Evolutionary conservation across 1,139 yeast genomes (phyloP), one percentile per base, ranked within the genome.

Genomic region (Scheffersomyces illinoinensis): DNA sequence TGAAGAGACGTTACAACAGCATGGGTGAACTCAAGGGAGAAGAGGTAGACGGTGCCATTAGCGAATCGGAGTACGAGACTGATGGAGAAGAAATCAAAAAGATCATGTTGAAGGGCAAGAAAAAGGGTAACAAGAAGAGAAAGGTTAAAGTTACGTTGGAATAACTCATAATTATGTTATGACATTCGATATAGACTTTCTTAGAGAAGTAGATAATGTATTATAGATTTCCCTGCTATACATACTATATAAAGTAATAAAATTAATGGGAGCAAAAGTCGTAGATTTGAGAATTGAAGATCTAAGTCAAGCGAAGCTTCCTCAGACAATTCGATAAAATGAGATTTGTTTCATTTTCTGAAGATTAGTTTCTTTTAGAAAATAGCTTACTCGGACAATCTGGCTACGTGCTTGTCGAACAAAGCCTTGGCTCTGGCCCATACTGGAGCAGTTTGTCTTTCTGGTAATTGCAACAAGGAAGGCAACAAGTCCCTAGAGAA

Each of bases 361-460:
- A 10, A 12, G 12, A 33, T 10, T 5, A 33, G 2, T 5, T 26
- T 26, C 33, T 26, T 33, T 33, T 10, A 33, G 14, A 12, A 12
- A 26, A 50, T 48, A 23, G 33, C 53, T 52, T 39, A 21, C 55
- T 54, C 56, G 52, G 57, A 53, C 63, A 88, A 83, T 74, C 90
- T 86, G 61, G 85, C 85, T 67, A 91, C 96, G 74, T 93, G 96
- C 73, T 90, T 88, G 67, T 91, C 88, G 71, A 89, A 95, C 68
- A 93, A 82, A 64, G 84, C 80, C 82, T 89, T 89, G 59, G 98
- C 98, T 76, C 88, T 89, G 51, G 83, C 85, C 99, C 99, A 95
- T 24, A 93, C 97, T 47, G 95, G 93, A 46, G 97, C 89, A 54
- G 87, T 79, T 59, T 86, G 81, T 77, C 97, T 89, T 64, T 90